Base-by-base conservation (phyloP, 176 grass and related monocot genomes). In the Oryza longistaminata region DNA sequence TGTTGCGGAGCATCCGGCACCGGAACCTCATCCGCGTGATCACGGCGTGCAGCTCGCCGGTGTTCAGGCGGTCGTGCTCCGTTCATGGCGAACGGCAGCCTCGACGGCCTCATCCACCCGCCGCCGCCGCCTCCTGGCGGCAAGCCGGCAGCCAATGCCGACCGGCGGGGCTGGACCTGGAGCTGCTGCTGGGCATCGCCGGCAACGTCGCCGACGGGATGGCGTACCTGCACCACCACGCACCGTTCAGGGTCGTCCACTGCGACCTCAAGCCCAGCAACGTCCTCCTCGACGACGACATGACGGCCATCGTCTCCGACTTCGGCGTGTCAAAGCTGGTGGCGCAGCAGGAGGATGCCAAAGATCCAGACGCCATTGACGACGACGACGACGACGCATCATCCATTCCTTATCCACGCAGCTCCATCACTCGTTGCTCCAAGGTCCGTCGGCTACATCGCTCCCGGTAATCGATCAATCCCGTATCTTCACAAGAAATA, bases 261-360 rank as follows among this genome's bases (percentile, higher is more conserved):
- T 94, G 93, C n/a, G 93, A 94, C 80, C 85, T 94, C 14, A 94
- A 94, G 37, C 93, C 93, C 1, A 90, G 93, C 90, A 94, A 94
- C 71, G 74, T 94, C 40, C 93, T 94, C 60, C 74, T 94, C 21
- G 90, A 90, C 45, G 76, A 68, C 3, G 85, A 92, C 68, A 90
- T 92, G 90, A 87, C 82, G 11, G 93, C 90, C 10, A 43, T 92
- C 21, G 90, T 95, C 58, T 92, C 93, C 14, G 93, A 95, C 31
- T 95, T 95, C 13, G 93, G 93, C 69, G 85, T 95, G 9, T 82
- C 90, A 1, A 90, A 79, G 37, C 39, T 93, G 62, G 26, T 95
- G 64, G 58, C 3, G 7, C 6, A 0, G 19, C 21, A 61, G 9
- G 86, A 37, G 35, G 35, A 37, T 6, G 35, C 29, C 0, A 73